These are phyloP conservation scores for Ambispora gerdemannii DNA, from an alignment of 192 early-diverging fungal genomes.

Conservation along the genomic window DNA sequence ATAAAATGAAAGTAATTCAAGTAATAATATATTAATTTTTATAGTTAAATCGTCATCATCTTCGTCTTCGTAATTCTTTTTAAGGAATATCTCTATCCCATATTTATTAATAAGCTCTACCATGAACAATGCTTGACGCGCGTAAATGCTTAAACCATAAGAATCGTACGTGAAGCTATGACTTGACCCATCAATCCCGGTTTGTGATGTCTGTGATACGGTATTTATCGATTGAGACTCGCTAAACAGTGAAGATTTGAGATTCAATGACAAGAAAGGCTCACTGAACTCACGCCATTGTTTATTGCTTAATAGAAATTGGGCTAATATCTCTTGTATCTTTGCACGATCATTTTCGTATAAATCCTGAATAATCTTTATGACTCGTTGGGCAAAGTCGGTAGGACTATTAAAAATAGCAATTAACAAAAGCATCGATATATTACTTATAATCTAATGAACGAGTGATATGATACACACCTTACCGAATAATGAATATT, in stretches of 20 bases:
- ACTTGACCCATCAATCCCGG: not conserved
- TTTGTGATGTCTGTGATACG: not conserved
- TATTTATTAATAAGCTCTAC: slow-evolving; percentile 42
- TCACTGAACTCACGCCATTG: slow-evolving; percentile 43
- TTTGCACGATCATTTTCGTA: not conserved
- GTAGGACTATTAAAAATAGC: slow-evolving; percentile 46
- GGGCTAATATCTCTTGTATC: slow-evolving; percentile 2
- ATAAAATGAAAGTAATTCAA: slow-evolving; percentile 21
- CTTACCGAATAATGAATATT: slow-evolving; percentile 23
- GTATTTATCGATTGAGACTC: not conserved
- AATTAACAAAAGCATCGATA: not conserved
- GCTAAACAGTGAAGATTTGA: not conserved
- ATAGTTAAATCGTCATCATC: slow-evolving; percentile 31
- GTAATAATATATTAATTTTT: not conserved
- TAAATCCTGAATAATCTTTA: slow-evolving; percentile 31
- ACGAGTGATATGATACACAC: not conserved
- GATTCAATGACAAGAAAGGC: slow-evolving; percentile 19
- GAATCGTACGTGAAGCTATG: slow-evolving; percentile 40
- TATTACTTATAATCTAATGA: not conserved
- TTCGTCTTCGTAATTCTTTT: slow-evolving; percentile 30
- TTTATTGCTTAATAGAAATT: slow-evolving; percentile 36
- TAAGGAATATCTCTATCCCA: slow-evolving; percentile 25
- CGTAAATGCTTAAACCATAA: slow-evolving; percentile 50
- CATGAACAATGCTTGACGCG: slow-evolving; percentile 43
- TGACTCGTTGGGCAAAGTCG: slow-evolving; percentile 42